Conservation (phyloP, 805 yeast species). For the Metschnikowia vanudenii region DNA sequence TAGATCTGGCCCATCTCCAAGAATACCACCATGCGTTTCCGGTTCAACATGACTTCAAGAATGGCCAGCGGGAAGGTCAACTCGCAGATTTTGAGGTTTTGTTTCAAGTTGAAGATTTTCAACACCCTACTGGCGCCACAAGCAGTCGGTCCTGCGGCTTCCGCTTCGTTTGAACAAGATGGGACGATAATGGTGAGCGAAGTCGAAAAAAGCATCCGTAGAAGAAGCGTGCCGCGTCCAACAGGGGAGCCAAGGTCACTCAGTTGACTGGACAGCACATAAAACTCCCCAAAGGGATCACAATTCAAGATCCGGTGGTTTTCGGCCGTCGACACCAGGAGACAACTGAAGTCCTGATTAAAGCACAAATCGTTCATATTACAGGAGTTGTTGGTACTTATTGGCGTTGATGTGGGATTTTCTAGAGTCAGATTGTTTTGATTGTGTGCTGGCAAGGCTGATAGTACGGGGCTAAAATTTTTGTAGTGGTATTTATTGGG, state of each 20-base stretch:
- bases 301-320: slow-evolving; percentile 41
- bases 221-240: slow-evolving; percentile 29
- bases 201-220: slow-evolving; percentile 42
- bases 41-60: slow-evolving; percentile 69
- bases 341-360: slow-evolving; percentile 43
- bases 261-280: slow-evolving; percentile 20
- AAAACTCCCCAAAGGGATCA: slow-evolving; percentile 47
- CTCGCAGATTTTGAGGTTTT: slow-evolving; percentile 68
- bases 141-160: slow-evolving; percentile 13
- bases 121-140: slow-evolving; percentile 30
- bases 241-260: neutral
- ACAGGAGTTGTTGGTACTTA: neutral
- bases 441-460: neutral
- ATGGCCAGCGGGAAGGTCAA: slow-evolving; percentile 79
- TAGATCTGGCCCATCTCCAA: slow-evolving; percentile 73
- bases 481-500: no score
- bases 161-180: neutral
- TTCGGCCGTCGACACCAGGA: slow-evolving; percentile 34
- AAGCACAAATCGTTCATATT: slow-evolving; percentile 37
- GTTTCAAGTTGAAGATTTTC: slow-evolving; percentile 41
- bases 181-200: slow-evolving; percentile 43
- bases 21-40: slow-evolving; percentile 77
- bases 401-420: neutral
- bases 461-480: no score
- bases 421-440: neutral